Conservation (phyloP, 2,329 filamentous ascomycete genomes). For the Colletotrichum sp. region DNA sequence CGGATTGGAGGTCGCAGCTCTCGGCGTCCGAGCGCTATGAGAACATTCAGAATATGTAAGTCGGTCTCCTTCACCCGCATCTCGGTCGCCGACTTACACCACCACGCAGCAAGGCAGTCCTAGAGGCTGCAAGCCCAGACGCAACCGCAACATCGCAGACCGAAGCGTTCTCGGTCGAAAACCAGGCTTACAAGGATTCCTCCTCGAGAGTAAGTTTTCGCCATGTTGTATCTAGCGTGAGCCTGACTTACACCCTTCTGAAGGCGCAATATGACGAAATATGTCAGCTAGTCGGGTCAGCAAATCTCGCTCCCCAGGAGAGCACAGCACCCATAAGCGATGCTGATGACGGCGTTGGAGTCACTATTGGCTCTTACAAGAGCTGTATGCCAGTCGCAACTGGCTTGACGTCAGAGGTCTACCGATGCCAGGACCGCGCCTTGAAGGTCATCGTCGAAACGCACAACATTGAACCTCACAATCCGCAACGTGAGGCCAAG, state of each 20-base stretch:
- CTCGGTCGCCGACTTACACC: not conserved
- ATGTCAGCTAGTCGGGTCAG: constrained; percentile 36
- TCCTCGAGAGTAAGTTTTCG: constrained; percentile 6
- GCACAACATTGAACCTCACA: constrained; percentile 78
- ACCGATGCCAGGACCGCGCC: constrained; percentile 69
- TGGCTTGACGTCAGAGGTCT: constrained; percentile 85
- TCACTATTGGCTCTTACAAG: constrained; percentile 58
- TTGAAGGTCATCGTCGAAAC: constrained; percentile 86
- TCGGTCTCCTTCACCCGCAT: not conserved
- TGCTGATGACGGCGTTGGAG: constrained; percentile 32
- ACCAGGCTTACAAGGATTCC: constrained; percentile 19
- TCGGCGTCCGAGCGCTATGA: constrained; percentile 67
- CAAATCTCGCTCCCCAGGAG: not conserved
- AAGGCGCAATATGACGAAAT: constrained; percentile 43
- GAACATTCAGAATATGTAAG: constrained; percentile 68
- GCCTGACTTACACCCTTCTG: not conserved
- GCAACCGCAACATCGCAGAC: constrained; percentile 14
- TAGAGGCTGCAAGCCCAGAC: constrained; percentile 6
- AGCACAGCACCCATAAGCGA: not conserved
- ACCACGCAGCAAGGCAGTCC: constrained; percentile 3
- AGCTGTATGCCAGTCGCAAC: constrained; percentile 61
- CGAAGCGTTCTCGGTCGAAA: constrained; percentile 22
- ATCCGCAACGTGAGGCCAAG: constrained; percentile 78
- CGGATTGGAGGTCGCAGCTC: constrained; percentile 56
- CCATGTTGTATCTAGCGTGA: too few relatives aligned